Evolutionary conservation across 805 yeast species (phyloP), one percentile per base, ranked within the genome.

Genomic region (Schwanniomyces vanrijiae): DNA sequence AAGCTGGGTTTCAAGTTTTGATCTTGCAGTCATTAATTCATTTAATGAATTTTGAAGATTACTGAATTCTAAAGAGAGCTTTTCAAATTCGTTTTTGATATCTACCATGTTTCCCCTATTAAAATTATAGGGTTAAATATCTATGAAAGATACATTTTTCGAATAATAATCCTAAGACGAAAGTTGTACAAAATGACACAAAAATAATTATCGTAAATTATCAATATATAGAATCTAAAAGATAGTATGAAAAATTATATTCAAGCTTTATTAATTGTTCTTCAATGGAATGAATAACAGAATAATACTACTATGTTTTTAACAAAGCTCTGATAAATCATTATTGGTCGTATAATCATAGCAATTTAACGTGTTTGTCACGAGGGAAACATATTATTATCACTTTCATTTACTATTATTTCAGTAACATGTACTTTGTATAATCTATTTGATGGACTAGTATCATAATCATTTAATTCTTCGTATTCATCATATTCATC

Each of bases 1-100:
- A 56, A 75, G 81, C 68, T 94, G 99, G 1, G 97, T 88, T 62
- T 94, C 99, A 40, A 94, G 77, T 60, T 84, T 81, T 55, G 92
- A 96, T 59, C 98, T 83, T 10, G 90, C 82, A 4, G 80, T 71
- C 31, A 90, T 76, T 37, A 82, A 71, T 43, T 81, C 86, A 40
- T 73, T 69, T 40, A 82, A 63, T 20, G 68, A 65, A 42, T 65
- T 65, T 55, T 82, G 86, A 9, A 72, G 64, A 35, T 68, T 58
- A 54, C 65, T 75, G 74, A 69, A 77, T 50, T 67, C 74, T 42
- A 75, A 55, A 39, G 81, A 76, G 44, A 69, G 65, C 55, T 65
- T 55, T 52, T 77, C 81, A 49, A 77, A 69, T 40, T 72, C 67
- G 42, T 60, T 63, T 42, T 64, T 66, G 22, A 48, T 24, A 52